Base-by-base conservation (phyloP, 805 yeast genomes). In the Candida chilensis region DNA sequence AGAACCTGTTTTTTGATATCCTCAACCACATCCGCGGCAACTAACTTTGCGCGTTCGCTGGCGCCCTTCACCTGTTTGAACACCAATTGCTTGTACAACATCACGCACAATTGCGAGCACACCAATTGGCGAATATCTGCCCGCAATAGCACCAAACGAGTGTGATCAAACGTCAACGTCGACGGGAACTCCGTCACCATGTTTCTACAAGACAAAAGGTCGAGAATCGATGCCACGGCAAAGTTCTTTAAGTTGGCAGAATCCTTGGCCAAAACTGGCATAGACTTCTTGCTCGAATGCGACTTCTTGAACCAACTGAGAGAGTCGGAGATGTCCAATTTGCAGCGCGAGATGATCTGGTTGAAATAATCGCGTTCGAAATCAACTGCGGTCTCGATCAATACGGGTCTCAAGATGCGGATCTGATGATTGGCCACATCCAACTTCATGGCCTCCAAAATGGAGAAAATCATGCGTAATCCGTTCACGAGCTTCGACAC, bases 371-470 rank as follows among this genome's bases (percentile, higher is more conserved):
- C 94, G 44, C 77, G 77, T 57, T 88, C 97, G 46, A 88, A 84
- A 36, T 82, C 88, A 9, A 82, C 80, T 2, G 95, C 92, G 20
- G 92, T 83, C 44, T 85, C 87, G 34, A 86, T 74, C 28, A 90
- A 63, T 2, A 81, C 79, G 2, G 95, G 94, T 45, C 96, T 68
- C 32, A 87, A 60, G 14, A 85, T 74, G 40, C 95, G 68, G 32
- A 90, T 84, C 56, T 88, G 96, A 49, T 88, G 95, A 55, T 88
- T 88, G 11, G 96, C 95, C 33, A 87, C 92, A 47, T 90, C 96
- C 37, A 88, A 64, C 52, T 88, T 90, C 94, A 88, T 87, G 8
- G 94, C 90, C 52, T 88, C 96, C 38, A 90, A 62, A 34, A 90
- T 80, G 35, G 82, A 78, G 48, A 88, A 85, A 6, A 84, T 68